These are phyloP conservation scores for Colletotrichum sansevieriae DNA, from an alignment of 2,329 filamentous ascomycete species.

Conservation along the genomic window DNA sequence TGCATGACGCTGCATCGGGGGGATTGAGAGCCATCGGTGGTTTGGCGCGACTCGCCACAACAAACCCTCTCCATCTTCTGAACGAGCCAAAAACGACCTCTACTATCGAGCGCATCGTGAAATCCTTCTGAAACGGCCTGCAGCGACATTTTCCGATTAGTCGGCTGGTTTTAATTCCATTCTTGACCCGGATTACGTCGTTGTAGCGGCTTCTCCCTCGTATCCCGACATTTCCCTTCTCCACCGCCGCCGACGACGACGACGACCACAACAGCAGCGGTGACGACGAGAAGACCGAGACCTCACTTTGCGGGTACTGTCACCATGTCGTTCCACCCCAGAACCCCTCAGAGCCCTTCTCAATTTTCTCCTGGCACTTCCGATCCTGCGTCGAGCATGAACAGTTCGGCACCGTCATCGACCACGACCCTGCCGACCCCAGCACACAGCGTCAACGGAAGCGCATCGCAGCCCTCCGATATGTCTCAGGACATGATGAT, in stretches of 20 bases:
- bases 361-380: slow-evolving; percentile 69
- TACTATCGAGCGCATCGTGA: slow-evolving; percentile 44
- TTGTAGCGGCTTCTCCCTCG: slow-evolving; percentile 27
- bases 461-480: slow-evolving; percentile 59
- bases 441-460: slow-evolving; percentile 73
- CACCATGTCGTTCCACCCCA: slow-evolving; percentile 76
- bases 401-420: slow-evolving; percentile 64
- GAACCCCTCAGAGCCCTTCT: slow-evolving; percentile 76
- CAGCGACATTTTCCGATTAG: slow-evolving; percentile 27
- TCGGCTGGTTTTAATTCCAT: slow-evolving; percentile 21
- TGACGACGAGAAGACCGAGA: slow-evolving; percentile 29
- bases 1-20: slow-evolving; percentile 53
- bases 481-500: slow-evolving; percentile 57
- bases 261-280: slow-evolving; percentile 51
- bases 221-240: slow-evolving; percentile 34
- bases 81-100: slow-evolving; percentile 37
- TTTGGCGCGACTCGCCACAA: slow-evolving; percentile 54
- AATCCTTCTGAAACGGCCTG: slow-evolving; percentile 24
- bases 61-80: slow-evolving; percentile 45
- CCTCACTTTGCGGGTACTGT: slow-evolving; percentile 48
- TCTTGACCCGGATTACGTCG: slow-evolving; percentile 39
- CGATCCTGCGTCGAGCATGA: slow-evolving; percentile 64
- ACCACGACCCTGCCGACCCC: slow-evolving; percentile 71
- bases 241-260: slow-evolving; percentile 48
- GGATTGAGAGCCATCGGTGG: slow-evolving; percentile 53